Evolutionary conservation across 768 basidiomycete species (phyloP).

Genomic region (Boletus vermiculosoides): DNA sequence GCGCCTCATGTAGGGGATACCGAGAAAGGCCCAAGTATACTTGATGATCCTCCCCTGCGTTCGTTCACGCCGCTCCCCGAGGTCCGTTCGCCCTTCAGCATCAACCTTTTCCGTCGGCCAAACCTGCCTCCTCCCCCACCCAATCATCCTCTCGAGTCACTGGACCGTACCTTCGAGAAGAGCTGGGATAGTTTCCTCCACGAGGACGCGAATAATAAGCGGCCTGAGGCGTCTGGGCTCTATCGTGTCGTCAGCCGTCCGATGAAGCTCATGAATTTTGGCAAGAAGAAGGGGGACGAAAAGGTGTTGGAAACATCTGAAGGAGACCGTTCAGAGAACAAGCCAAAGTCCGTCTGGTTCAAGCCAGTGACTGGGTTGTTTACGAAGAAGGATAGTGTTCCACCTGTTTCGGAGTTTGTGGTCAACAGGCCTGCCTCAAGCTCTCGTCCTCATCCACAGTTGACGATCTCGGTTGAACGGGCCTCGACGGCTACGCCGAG

Average conservation of each 20-base stretch:
- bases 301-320: constrained; percentile 23
- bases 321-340: constrained; percentile 26
- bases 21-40: constrained; percentile 22
- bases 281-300: constrained; percentile 39
- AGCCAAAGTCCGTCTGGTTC: constrained; percentile 35
- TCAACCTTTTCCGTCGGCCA: constrained; percentile 40
- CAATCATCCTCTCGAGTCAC: constrained; percentile 25
- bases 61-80: constrained; percentile 55
- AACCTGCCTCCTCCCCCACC: constrained; percentile 31
- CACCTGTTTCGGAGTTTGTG: constrained; percentile 18
- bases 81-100: constrained; percentile 28
- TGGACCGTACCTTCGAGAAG: constrained; percentile 36
- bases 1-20: constrained; percentile 21
- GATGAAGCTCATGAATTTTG: constrained; percentile 45
- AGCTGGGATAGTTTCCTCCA: constrained; percentile 49
- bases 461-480: constrained; percentile 46
- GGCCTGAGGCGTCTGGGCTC: constrained; percentile 26
- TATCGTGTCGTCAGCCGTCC: constrained; percentile 29
- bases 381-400: constrained; percentile 20
- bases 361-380: constrained; percentile 35
- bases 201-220: constrained; percentile 19
- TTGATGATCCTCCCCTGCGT: constrained; percentile 33
- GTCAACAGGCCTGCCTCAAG: constrained; percentile 16
- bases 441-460: constrained; percentile 28
- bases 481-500: constrained; percentile 31